Evolutionary conservation across 1,284 basidiomycete species (phyloP).

Genomic region (Ganoderma sinense): DNA sequence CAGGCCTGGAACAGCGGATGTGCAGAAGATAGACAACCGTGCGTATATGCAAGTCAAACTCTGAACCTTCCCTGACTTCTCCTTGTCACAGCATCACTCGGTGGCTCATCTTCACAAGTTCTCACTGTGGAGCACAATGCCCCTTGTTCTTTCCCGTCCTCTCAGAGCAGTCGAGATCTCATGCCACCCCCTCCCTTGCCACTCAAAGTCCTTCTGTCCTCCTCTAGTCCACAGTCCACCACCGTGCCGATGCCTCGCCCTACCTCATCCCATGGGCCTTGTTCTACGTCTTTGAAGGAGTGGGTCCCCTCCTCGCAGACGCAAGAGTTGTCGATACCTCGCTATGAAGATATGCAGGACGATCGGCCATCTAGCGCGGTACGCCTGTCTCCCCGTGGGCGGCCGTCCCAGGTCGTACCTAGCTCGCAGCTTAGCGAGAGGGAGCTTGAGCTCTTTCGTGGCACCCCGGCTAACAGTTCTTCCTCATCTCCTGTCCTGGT

Average conservation of each 20-base stretch:
- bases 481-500: background rate
- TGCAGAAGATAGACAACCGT: background rate
- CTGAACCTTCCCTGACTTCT: background rate
- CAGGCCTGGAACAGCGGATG: background rate
- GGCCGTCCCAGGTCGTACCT: constrained; percentile 26
- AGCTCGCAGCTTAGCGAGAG: constrained; percentile 37
- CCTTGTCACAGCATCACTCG: background rate
- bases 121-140: constrained; percentile 12
- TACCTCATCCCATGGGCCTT: background rate
- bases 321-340: constrained; percentile 29
- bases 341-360: background rate
- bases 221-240: background rate
- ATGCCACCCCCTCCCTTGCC: constrained; percentile 27
- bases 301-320: constrained; percentile 38
- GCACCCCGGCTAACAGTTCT: background rate
- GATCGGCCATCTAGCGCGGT: background rate
- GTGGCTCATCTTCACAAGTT: background rate
- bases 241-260: background rate
- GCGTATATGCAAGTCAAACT: background rate
- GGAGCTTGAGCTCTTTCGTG: constrained; percentile 22
- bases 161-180: background rate
- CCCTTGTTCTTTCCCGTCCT: constrained; percentile 7
- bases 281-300: constrained; percentile 12
- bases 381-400: background rate
- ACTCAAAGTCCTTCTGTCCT: constrained; percentile 9